Percentiles rank a stretch among this genome's conserved stretches.
These are phyloP conservation scores for Coemansia sp. DNA, from an alignment of 192 early-diverging fungal species.

Conservation along the genomic window DNA sequence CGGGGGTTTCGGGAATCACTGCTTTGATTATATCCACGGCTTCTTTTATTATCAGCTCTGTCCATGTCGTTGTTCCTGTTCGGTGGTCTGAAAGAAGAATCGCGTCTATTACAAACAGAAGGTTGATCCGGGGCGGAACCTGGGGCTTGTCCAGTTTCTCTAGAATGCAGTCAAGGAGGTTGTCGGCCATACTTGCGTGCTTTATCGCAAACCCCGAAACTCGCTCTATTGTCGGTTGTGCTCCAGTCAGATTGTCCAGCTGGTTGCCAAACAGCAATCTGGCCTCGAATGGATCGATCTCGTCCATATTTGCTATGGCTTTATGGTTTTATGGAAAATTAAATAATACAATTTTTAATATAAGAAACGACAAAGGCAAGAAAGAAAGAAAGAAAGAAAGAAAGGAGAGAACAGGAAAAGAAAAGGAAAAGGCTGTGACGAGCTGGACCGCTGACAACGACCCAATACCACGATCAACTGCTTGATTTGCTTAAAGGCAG, in stretches of 20 bases:
- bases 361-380: too few species aligned
- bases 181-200: slow-evolving; percentile 39
- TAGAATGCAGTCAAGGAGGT: slow-evolving; percentile 50
- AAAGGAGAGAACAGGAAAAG: not conserved
- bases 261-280: slow-evolving; percentile 55
- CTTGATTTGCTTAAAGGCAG: too few species aligned
- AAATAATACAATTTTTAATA: not conserved
- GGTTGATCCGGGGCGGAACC: slow-evolving; percentile 49
- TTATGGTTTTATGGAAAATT: not conserved
- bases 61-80: slow-evolving; percentile 17
- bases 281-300: slow-evolving; percentile 55
- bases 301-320: slow-evolving; percentile 30
- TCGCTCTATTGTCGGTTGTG: slow-evolving; percentile 47
- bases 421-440: too few species aligned
- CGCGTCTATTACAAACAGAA: slow-evolving; percentile 53
- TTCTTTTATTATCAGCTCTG: slow-evolving; percentile 36
- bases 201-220: slow-evolving; percentile 48
- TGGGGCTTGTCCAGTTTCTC: slow-evolving; percentile 49
- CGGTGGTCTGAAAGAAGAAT: slow-evolving; percentile 28
- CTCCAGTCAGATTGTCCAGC: slow-evolving; percentile 51
- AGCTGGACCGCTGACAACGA: too few species aligned
- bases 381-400: not conserved
- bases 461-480: too few species aligned
- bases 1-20: slow-evolving; percentile 39
- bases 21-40: slow-evolving; percentile 24